Base-by-base conservation (phyloP, 2,329 filamentous ascomycete species). In the Chrysoporthe deuterocubensis region DNA sequence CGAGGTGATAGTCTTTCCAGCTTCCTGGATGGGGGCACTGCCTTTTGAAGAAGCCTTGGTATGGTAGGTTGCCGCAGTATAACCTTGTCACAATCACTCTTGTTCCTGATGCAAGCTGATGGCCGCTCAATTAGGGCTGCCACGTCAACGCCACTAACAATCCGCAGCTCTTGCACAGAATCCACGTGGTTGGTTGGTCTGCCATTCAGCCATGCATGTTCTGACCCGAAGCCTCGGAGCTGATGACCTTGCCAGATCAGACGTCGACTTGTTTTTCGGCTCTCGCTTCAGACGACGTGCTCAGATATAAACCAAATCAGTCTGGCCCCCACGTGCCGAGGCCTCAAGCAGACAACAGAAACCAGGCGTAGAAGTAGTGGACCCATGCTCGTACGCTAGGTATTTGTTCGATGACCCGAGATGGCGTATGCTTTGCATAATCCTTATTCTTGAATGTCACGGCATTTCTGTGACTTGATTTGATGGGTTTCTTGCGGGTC, bases 121-220 rank as follows among this genome's bases (percentile, higher is more conserved):
- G 67, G 60, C 64, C 67, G 60, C 61, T 42, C 60, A 66, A 64
- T 63, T 46, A 64, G 64, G 67, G 64, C 64, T 66, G 48, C 62
- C 57, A 61, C 46, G 56, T 64, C 48, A 43, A 68, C 4, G 21
- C n/a, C 58, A 50, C 42, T 42, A 37, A 46, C n/a, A 43, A n/a
- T 44, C 32, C 52, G 37, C 37, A 40, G 37, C 37, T 40, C 37
- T 40, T 40, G 37, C 56, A 42, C 65, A 37, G 46, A 21, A 26
- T 26, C 18, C 54, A 64, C 59, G 46, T 21, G 44, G 26, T 46
- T 21, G 44, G 26, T 46, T 34, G 42, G 60, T 32, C 63, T 6
- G 40, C 26, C 60, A 37, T n/a, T 26, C 56, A 50, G 60, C 60
- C 44, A 54, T 37, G 40, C 43, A 57, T 50, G 16, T 57, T 42